Base-by-base conservation (phyloP, 176 grass and related monocot species). In the Avena sativa region DNA sequence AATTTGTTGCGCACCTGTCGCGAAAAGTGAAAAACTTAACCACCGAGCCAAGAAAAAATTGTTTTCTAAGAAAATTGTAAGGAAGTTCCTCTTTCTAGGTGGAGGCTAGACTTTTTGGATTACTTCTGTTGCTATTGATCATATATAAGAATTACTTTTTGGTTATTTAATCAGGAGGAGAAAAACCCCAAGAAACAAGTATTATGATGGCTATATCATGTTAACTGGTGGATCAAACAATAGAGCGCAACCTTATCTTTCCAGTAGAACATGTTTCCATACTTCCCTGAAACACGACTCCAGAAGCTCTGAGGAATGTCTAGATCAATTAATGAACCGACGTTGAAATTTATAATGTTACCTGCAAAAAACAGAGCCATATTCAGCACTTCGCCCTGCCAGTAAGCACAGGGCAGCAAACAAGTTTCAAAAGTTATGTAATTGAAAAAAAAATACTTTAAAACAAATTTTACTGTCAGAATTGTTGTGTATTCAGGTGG, bases 241-340 rank as follows among this genome's bases (percentile, higher is more conserved):
- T 6, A 76, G 11, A 84, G 79, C 30, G 12, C 66, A 16, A 98
- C 95, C 90, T 95, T 95, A 88, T 98, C 96, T 98, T 98, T 98
- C 93, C 93, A 98, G 65, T 94, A 98, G 76, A 98, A 98, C 93
- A 98, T 92, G 82, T 98, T 98, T 1, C 96, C 96, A 25, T 94
- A 95, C 78, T 98, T 98, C 81, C 90, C 96, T 53, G 93, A 76
- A 46, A 98, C 73, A 12, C 91, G 93, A 86, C 89, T 98, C 96
- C 96, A 98, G 51, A 98, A 98, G 51, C 80, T 98, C 80, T 87
- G 87, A 79, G 96, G 93, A 26, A 98, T 83, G 9, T 95, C 93
- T 51, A 98, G 82, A 94, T 98, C 96, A 88, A 98, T 90, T 56
- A 86, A 86, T 79, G 93, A 71, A 57, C 93, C 96, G 84, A 98